Conservation (phyloP, 2,329 filamentous ascomycete species). For the Penicillium janthinellum region DNA sequence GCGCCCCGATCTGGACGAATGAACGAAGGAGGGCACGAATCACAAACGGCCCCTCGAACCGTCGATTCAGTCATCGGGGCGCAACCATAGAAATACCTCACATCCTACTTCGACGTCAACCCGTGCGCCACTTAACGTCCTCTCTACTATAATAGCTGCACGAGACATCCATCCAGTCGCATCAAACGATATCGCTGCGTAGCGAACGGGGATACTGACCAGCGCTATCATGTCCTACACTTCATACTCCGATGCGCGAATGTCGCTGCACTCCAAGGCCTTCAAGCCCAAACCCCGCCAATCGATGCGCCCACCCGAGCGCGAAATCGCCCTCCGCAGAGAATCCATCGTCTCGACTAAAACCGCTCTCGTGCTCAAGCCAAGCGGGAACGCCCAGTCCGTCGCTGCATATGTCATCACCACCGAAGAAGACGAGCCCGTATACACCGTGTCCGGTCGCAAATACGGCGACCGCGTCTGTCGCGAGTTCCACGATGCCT, state of each 20-base stretch:
- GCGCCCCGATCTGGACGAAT: neutral
- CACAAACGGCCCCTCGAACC: neutral
- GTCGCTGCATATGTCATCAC: slow-evolving; percentile 22
- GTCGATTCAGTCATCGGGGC: slow-evolving; percentile 2
- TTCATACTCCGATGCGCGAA: slow-evolving; percentile 23
- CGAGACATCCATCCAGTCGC: neutral
- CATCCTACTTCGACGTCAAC: neutral
- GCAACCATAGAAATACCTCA: slow-evolving; percentile 4
- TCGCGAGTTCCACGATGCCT: slow-evolving; percentile 30
- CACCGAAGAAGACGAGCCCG: slow-evolving; percentile 18
- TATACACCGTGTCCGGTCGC: slow-evolving; percentile 29
- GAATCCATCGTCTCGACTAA: slow-evolving; percentile 23
- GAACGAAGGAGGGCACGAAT: slow-evolving; percentile 1
- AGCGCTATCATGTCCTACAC: slow-evolving; percentile 15
- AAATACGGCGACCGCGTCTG: slow-evolving; percentile 27
- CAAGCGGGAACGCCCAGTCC: slow-evolving; percentile 18
- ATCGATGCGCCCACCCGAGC: slow-evolving; percentile 21
- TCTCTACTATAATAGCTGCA: neutral
- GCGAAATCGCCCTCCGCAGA: slow-evolving; percentile 24
- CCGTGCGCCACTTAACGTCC: neutral
- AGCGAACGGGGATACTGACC: neutral
- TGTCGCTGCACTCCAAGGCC: slow-evolving; percentile 16
- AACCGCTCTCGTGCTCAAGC: slow-evolving; percentile 21
- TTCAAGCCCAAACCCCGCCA: slow-evolving; percentile 18
- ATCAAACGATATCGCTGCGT: neutral